Evolutionary conservation across 768 basidiomycete species (phyloP), one percentile per base, ranked within the genome.

Genomic region (Artomyces pyxidatus): DNA sequence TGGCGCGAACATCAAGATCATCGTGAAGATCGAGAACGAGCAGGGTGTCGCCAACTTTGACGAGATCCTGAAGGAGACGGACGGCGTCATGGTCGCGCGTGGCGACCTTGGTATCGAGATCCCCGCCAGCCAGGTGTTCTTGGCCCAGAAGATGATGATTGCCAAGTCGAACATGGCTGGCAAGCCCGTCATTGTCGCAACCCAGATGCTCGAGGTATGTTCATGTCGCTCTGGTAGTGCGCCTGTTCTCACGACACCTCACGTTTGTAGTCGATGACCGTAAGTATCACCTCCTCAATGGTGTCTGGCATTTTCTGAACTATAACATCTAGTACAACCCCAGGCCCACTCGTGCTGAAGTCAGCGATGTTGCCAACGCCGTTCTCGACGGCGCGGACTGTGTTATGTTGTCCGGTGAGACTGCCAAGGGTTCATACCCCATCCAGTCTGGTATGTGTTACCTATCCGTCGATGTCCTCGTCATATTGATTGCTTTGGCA

Each of bases 81-180:
- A 99, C 65, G 96, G 96, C 73, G 96, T 99, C 59, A 99, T 99
- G 96, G 96, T 99, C 57, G 96, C 96, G 56, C 91, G 96, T 71
- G 96, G 96, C 68, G 96, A 99, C 66, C 77, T 99, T 44, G 96
- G 96, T 67, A 99, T 99, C 61, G 96, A 99, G 71, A 99, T 99
- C 59, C 96, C 96, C n/a, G 92, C 96, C 38, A 88, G 86, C 61
- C 96, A 98, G 64, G 96, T 99, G 39, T 99, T 99, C 78, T 75
- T 98, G 61, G 96, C 96, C 7, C 96, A 99, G 68, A 99, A 99
- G 75, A 98, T 98, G 95, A 99, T 99, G 94, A 99, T 98, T 60
- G 82, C 95, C 51, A 98, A 98, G 74, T 96, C 93, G 73, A 97
- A 96, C 75, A 88, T 95, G 62, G 84, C 80, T 47, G 96, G 96